Percentiles rank a stretch among this genome's conserved stretches.
These are phyloP conservation scores for Penicillium daleae DNA, from an alignment of 495 filamentous ascomycete species.

Conservation along the genomic window DNA sequence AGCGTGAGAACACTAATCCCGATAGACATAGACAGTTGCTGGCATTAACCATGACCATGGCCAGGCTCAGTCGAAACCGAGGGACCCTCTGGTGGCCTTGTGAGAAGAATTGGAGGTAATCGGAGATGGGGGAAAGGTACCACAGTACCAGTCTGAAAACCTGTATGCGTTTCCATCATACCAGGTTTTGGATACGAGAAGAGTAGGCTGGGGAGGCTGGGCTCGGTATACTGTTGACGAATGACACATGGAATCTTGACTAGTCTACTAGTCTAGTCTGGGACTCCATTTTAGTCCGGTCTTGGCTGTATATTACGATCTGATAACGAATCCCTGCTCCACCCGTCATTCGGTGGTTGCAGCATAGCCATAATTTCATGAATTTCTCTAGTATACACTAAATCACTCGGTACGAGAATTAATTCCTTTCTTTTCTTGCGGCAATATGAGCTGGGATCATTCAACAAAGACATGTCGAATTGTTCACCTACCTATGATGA, in stretches of 20 bases:
- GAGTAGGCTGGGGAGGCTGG: background rate
- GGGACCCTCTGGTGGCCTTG: background rate
- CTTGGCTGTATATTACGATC: background rate
- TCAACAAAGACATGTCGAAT: background rate
- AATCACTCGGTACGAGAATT: background rate
- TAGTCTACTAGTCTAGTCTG: too few species aligned
- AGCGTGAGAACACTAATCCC: background rate
- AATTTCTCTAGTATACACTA: background rate
- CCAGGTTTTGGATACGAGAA: background rate
- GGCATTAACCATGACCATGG: background rate
- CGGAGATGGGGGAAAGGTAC: background rate
- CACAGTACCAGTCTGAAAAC: background rate
- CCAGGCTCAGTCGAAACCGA: background rate
- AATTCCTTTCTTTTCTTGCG: too few species aligned
- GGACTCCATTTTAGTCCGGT: background rate
- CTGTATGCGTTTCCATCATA: background rate
- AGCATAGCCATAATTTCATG: background rate
- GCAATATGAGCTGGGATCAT: too few species aligned
- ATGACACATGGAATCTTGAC: background rate
- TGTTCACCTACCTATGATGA: background rate
- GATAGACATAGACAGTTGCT: slow-evolving; percentile 1
- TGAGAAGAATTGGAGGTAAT: background rate
- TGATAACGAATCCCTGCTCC: background rate
- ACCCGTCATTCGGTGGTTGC: background rate
- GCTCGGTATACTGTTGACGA: background rate